Evolutionary conservation across 768 basidiomycete genomes (phyloP), one percentile per base, ranked within the genome.

Genomic region (Lactarius vividus): DNA sequence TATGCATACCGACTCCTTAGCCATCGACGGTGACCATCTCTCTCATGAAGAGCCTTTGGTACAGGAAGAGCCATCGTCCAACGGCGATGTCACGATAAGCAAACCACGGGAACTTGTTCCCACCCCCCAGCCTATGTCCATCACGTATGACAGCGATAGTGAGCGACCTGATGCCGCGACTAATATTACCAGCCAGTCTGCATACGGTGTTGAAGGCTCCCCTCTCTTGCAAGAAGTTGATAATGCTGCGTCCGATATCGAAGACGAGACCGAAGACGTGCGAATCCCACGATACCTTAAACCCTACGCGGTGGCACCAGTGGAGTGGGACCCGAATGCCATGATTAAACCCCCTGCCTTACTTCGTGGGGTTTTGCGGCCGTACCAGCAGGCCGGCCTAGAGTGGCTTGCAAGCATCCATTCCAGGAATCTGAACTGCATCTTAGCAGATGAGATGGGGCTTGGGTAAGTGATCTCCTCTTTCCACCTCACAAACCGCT

Each of bases 371-470:
- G 84, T 84, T 44, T 79, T 99, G 55, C 88, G 95, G 20, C 94
- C 94, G 10, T 99, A 98, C 73, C 96, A 99, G 73, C 88, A 96
- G 57, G 83, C 91, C 4, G 96, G 96, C 0, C 77, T 97, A 59
- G 94, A 98, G 74, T 98, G 96, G 96, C 86, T 97, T 52, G 89
- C 93, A 6, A 91, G 88, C 72, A 79, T 96, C 63, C 94, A 96
- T 74, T 79, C 80, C 44, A 92, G 92, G 70, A 86, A 88, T 69
- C 71, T 91, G 52, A 93, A 94, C 70, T 91, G 91, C 0, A 93
- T 94, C 57, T 78, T 94, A 49, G 93, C 94, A 1, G 95, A 96
- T 72, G 94, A 96, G 76, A 96, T 97, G 94, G 95, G 94, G 53
- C 77, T 96, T 8, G 94, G 94, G 93, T 96, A 72, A 49, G 88